Evolutionary conservation across 441 rosid species (phyloP), one percentile per base, ranked within the genome.

Genomic region (Daphne laureola): DNA sequence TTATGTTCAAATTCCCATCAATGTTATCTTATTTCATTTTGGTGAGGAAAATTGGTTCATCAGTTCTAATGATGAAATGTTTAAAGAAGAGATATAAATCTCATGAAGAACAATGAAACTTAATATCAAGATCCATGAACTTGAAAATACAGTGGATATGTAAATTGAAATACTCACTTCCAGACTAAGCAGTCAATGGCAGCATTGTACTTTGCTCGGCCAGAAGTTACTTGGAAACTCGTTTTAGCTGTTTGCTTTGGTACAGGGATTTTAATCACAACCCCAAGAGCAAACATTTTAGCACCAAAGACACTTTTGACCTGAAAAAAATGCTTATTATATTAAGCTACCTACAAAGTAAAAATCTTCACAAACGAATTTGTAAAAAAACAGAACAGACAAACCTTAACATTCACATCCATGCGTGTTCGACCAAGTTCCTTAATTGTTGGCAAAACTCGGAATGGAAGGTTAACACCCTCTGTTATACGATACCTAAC

Each of bases 161-260:
- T 41, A 14, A 58, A 51, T 15, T 14, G 17, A 62, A 53, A 58
- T 54, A 80, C 96, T 80, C 72, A 86, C 96, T 92, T 92, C 98
- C 98, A 92, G 62, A 92, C 92, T 80, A 92, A 73, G 80, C 98
- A 94, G 71, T 90, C 98, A 63, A 84, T 80, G 42, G 94, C 71
- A 51, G 99, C 96, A 74, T 94, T 94, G 66, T 94, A 94, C 76
- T 94, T 90, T 7, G 96, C 99, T 51, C 88, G 83, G 64, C 99
- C 98, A 3, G 92, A 82, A 46, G 98, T 86, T 65, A 86, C 98
- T 76, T 86, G 99, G 82, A 90, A 94, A 73, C 79, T 94, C 53
- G 96, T 81, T 63, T 94, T 94, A 2, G 99, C 98, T n/a, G 99
- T 94, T 76, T 90, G 98, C 69, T 94, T 94, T 17, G 98, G 98